Conservation (phyloP, 495 filamentous ascomycete species). For the Aeminium ludgeri region DNA sequence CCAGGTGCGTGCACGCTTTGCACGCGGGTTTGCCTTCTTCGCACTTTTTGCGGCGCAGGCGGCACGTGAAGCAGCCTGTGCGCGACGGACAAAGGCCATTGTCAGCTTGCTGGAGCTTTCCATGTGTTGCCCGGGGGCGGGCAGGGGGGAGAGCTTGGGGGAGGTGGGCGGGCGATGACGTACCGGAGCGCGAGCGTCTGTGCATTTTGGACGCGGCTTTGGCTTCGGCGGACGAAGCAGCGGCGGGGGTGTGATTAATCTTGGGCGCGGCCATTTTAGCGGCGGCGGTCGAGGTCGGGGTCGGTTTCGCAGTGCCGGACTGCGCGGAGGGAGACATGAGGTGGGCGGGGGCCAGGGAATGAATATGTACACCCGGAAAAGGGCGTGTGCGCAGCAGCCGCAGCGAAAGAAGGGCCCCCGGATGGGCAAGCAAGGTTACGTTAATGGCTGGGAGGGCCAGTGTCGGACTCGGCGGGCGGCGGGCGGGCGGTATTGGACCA, state of each 20-base stretch:
- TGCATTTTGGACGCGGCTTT: constrained; percentile 68
- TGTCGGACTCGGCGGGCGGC: no score
- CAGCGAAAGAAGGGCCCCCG: neutral
- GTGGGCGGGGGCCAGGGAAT: no score
- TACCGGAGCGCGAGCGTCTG: constrained; percentile 84
- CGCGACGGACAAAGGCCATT: no score
- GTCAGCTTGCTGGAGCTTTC: no score
- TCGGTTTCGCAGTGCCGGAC: constrained; percentile 18
- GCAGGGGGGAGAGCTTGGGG: no score
- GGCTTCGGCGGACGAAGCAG: constrained; percentile 20
- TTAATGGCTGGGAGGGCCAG: constrained; percentile 1
- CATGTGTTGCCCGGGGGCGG: no score
- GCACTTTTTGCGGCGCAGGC: constrained; percentile 91
- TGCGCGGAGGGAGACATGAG: constrained; percentile 15
- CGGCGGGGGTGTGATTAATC: no score
- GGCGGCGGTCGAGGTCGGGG: no score
- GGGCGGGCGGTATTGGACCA: constrained; percentile 16
- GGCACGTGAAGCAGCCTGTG: constrained; percentile 97
- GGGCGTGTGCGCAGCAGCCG: no score
- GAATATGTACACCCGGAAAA: constrained; percentile 11
- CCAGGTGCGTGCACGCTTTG: constrained; percentile 75
- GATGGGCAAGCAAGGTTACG: constrained; percentile 1
- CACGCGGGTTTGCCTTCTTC: constrained; percentile 81
- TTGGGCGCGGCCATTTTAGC: constrained; percentile 29
- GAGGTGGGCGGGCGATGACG: no score